These are phyloP conservation scores for Urochloa ruziziensis DNA, from an alignment of 176 grass and related monocot genomes.

Conservation along the genomic window DNA sequence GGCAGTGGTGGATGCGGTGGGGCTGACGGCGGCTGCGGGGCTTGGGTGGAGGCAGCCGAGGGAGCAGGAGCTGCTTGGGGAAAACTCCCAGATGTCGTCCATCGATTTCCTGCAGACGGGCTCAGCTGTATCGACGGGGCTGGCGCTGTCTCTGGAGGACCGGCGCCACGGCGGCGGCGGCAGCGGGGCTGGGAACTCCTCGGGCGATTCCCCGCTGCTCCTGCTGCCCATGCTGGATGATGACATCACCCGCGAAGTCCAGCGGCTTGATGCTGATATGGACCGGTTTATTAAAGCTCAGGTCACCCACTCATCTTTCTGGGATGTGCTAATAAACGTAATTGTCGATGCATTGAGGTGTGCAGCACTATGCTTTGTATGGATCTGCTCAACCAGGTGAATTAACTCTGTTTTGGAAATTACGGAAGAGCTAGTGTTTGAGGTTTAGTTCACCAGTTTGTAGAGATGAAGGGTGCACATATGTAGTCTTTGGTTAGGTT, in stretches of 20 bases:
- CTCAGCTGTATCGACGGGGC: slow-evolving; percentile 85
- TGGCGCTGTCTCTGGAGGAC: slow-evolving; percentile 88
- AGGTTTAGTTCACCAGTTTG: not conserved
- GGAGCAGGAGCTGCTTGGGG: slow-evolving; percentile 89
- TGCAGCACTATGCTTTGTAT: not conserved
- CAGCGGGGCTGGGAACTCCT: slow-evolving; percentile 60
- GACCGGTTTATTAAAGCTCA: slow-evolving; percentile 93
- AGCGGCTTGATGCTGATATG: slow-evolving; percentile 93
- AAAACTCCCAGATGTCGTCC: slow-evolving; percentile 99
- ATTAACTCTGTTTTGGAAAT: not conserved
- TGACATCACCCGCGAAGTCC: slow-evolving; percentile 87
- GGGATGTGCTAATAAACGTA: not conserved
- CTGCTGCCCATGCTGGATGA: slow-evolving; percentile 84
- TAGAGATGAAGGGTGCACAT: not conserved
- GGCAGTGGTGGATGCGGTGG: slow-evolving; percentile 69
- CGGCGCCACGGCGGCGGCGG: slow-evolving; percentile 59
- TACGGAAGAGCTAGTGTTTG: slow-evolving; percentile 6
- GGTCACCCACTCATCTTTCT: slow-evolving; percentile 42
- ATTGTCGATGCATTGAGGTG: not conserved
- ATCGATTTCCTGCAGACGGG: slow-evolving; percentile 99
- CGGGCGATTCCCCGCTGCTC: slow-evolving; percentile 78
- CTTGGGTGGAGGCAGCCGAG: slow-evolving; percentile 74
- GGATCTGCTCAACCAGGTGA: not conserved
- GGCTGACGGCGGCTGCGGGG: slow-evolving; percentile 63
- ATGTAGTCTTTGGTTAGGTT: not conserved